A percentile compares a stretch with the other conserved stretches of the same genome.
These are phyloP conservation scores for Moricandia moricandioides DNA, from an alignment of 345 rosid species.

Conservation along the genomic window DNA sequence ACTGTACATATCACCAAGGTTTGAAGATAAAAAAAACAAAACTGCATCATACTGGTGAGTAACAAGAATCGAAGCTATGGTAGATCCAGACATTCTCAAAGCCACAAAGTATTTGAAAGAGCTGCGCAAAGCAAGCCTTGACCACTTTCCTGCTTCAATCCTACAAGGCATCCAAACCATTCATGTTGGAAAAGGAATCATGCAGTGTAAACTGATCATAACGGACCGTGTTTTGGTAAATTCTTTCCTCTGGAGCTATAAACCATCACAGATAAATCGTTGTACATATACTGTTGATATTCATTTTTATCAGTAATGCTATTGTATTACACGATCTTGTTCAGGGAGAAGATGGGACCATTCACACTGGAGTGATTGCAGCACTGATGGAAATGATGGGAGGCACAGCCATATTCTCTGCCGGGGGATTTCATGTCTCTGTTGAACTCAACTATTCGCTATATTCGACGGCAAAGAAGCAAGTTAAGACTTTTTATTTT, in stretches of 20 bases:
- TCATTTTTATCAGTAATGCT: background rate
- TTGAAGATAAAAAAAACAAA: background rate
- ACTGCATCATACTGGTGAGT: background rate
- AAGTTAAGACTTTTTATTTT: background rate
- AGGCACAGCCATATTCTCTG: background rate
- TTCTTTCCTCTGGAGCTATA: background rate
- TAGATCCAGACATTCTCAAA: background rate
- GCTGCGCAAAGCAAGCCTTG: background rate
- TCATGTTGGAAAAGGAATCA: background rate
- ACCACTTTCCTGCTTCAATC: background rate
- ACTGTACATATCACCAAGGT: background rate
- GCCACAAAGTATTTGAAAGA: background rate
- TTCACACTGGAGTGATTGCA: background rate
- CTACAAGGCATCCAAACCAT: background rate
- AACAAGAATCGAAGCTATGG: background rate
- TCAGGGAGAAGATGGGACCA: background rate
- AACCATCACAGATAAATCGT: background rate
- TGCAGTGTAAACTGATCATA: background rate
- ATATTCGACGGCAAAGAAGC: background rate
- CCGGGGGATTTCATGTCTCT: background rate
- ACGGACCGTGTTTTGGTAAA: background rate
- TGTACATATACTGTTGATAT: background rate
- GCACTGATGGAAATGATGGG: background rate
- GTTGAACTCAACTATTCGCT: background rate
- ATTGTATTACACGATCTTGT: background rate